Conservation (phyloP, 23 red algal genomes). For the Cyanidiococcus yangmingshanensis region DNA sequence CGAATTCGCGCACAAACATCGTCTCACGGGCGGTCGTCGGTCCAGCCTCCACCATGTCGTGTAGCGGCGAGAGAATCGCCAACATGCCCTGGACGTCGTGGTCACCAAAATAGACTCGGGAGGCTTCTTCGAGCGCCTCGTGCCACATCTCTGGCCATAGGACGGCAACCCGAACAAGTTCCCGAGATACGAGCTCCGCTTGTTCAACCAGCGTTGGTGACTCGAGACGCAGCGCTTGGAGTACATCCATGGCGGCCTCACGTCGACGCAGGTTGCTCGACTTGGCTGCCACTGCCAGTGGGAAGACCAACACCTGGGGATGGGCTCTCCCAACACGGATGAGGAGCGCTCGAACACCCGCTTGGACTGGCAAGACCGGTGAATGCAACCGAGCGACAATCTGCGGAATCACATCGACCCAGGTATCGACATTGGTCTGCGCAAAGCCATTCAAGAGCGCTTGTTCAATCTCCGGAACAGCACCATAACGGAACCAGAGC, state of each 20-base stretch:
- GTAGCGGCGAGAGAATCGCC: constrained; percentile 67
- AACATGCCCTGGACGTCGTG: constrained; percentile 82
- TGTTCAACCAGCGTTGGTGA: constrained; percentile 63
- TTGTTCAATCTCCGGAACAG: constrained; percentile 32
- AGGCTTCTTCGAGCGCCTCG: constrained; percentile 89
- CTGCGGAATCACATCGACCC: constrained; percentile 97
- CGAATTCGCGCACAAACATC: constrained; percentile 68
- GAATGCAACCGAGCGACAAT: constrained; percentile 92
- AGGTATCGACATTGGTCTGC: constrained; percentile 53
- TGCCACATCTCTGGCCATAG: constrained; percentile 95
- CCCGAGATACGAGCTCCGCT: constrained; percentile 69
- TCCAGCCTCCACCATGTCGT: constrained; percentile 71
- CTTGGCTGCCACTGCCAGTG: constrained; percentile 76
- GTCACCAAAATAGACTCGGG: constrained; percentile 75
- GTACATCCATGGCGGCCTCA: constrained; percentile 35
- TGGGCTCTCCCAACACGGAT: constrained; percentile 66
- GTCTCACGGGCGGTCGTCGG: constrained; percentile 58
- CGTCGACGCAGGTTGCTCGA: constrained; percentile 29
- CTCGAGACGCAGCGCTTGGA: constrained; percentile 51
- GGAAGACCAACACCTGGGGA: constrained; percentile 87
- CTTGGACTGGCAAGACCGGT: constrained; percentile 47
- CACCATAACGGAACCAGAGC: constrained; percentile 95
- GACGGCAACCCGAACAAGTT: constrained; percentile 75
- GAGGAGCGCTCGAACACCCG: constrained; percentile 56
- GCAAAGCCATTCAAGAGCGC: constrained; percentile 54